Evolutionary conservation across 768 basidiomycete genomes (phyloP).

Genomic region (Leccinum broughii): DNA sequence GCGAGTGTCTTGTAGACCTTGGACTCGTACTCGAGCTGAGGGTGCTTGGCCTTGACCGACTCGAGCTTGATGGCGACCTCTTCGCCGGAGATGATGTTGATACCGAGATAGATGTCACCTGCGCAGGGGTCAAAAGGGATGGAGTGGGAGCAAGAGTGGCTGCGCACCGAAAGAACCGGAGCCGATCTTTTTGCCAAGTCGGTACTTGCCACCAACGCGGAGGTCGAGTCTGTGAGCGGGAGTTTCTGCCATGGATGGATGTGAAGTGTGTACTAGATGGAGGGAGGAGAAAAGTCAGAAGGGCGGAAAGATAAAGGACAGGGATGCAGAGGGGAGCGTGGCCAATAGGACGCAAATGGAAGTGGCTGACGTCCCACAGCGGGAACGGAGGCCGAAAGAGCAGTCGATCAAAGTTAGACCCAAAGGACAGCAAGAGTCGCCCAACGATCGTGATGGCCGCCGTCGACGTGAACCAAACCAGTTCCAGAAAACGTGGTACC

Average conservation of each 20-base stretch:
- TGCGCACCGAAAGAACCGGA: constrained; percentile 94
- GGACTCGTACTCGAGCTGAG: constrained; percentile 99
- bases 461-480: constrained; percentile 3
- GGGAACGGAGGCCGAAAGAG: constrained; percentile 5
- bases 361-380: constrained; percentile 35
- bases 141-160: constrained; percentile 1
- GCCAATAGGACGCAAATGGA: constrained; percentile 34
- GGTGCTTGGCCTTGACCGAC: constrained; percentile 99
- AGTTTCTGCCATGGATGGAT: constrained; percentile 66
- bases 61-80: constrained; percentile 99
- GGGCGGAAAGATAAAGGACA: constrained; percentile 21
- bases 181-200: constrained; percentile 99
- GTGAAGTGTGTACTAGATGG: constrained; percentile 10
- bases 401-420: not conserved
- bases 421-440: not conserved
- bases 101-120: constrained; percentile 98
- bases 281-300: constrained; percentile 18
- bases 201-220: constrained; percentile 92
- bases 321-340: constrained; percentile 34
- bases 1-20: constrained; percentile 97
- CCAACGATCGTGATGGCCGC: constrained; percentile 8
- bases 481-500: constrained; percentile 29
- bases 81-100: constrained; percentile 99
- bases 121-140: constrained; percentile 10
- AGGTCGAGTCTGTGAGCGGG: constrained; percentile 76